Percentiles rank a stretch among this genome's conserved stretches.
These are phyloP conservation scores for Aquilaria yunnanensis DNA, from an alignment of 345 rosid species.

Conservation along the genomic window DNA sequence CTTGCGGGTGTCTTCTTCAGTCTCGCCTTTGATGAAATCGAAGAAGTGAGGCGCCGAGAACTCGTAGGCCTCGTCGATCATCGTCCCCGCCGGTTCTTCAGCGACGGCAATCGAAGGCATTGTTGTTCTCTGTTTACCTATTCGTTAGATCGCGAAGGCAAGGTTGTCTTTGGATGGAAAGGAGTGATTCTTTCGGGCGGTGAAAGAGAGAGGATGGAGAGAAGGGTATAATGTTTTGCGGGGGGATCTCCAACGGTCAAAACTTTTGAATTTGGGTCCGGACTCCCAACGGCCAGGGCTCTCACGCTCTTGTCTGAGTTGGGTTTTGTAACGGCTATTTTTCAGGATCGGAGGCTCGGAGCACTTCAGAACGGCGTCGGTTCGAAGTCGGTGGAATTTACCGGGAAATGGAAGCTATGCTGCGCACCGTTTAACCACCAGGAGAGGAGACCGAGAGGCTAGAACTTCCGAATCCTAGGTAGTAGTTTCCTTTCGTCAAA, in stretches of 20 bases:
- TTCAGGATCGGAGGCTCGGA: slow-evolving; percentile 6
- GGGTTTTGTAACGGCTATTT: slow-evolving; percentile 48
- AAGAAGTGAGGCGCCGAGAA: slow-evolving; percentile 86
- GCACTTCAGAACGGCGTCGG: slow-evolving; percentile 20
- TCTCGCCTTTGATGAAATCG: slow-evolving; percentile 71
- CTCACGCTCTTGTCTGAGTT: not conserved
- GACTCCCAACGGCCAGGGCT: slow-evolving; percentile 29
- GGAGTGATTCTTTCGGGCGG: not conserved
- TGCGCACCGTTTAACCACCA: too few species aligned
- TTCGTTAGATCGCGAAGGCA: not conserved
- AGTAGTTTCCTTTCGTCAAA: too few species aligned
- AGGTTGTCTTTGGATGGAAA: slow-evolving; percentile 3
- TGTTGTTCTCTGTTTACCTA: not conserved
- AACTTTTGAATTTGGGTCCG: slow-evolving; percentile 28
- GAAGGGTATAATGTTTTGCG: slow-evolving; percentile 23
- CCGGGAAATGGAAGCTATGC: too few species aligned
- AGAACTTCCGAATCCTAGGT: too few species aligned
- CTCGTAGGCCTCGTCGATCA: slow-evolving; percentile 71
- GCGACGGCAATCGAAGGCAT: slow-evolving; percentile 6
- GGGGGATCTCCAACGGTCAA: slow-evolving; percentile 54
- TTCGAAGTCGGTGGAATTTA: not conserved
- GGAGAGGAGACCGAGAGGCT: too few species aligned
- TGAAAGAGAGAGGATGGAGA: not conserved
- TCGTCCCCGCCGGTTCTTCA: slow-evolving; percentile 22
- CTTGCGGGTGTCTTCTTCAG: slow-evolving; percentile 47